These are phyloP conservation scores for Sambucus nigra DNA, from an alignment of 129 eudicot species.

Conservation along the genomic window DNA sequence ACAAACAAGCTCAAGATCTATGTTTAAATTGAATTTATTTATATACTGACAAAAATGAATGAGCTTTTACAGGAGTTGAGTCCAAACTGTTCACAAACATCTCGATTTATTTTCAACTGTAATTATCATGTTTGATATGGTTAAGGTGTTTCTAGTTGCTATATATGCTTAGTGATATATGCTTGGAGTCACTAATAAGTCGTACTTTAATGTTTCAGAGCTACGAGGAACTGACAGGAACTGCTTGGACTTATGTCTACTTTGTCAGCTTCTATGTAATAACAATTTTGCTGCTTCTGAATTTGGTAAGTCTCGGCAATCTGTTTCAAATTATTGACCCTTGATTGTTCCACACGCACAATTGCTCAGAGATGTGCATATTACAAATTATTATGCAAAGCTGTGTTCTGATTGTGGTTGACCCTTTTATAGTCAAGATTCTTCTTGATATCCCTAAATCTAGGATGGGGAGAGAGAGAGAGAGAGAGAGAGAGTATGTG, in stretches of 20 bases:
- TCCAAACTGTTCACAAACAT: not conserved
- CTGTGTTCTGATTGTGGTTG: no score
- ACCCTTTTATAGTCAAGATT: not conserved
- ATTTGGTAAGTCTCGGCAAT: constrained; percentile 53
- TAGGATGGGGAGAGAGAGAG: not conserved
- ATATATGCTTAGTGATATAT: not conserved
- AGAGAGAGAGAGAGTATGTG: no score
- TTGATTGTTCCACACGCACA: not conserved
- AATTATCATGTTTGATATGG: not conserved
- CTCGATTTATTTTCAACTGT: not conserved
- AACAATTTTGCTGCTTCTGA: constrained; percentile 61
- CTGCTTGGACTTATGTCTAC: constrained; percentile 58
- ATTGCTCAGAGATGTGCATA: not conserved
- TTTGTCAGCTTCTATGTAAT: constrained; percentile 86
- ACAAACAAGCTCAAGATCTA: not conserved
- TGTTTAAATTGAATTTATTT: not conserved
- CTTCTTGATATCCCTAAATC: not conserved
- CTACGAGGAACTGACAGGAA: constrained; percentile 65
- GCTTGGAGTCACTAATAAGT: not conserved
- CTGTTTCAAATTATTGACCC: constrained; percentile 1
- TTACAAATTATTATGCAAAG: not conserved
- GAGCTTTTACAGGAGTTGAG: no score
- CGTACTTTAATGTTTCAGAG: constrained; percentile 36
- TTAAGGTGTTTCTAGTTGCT: not conserved
- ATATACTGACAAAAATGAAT: no score